These are phyloP conservation scores for Sporisorium iseilematis-ciliati DNA, from an alignment of 1,284 basidiomycete species.

Conservation along the genomic window DNA sequence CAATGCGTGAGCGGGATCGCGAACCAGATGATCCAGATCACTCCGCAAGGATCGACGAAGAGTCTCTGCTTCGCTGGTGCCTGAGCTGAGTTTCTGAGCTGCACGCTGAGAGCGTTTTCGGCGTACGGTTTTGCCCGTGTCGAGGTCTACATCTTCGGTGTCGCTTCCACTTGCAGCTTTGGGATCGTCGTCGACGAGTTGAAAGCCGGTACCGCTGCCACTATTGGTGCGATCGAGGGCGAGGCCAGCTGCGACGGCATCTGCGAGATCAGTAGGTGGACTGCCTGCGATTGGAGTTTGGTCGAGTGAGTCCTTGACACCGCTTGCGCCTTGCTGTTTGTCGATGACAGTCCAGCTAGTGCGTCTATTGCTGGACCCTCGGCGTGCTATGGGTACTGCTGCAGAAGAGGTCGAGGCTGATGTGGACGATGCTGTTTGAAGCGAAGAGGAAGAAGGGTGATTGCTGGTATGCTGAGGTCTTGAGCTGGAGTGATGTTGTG, in stretches of 20 bases:
- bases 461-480: conserved; percentile 15
- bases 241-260: conserved; percentile 30
- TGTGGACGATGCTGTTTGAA: conserved; percentile 3
- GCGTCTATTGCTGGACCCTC: conserved; percentile 13
- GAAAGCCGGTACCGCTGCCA: conserved; percentile 29
- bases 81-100: conserved; percentile 31
- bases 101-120: conserved; percentile 17
- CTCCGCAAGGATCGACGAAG: conserved; percentile 31
- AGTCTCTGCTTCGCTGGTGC: conserved; percentile 35
- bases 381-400: conserved; percentile 8
- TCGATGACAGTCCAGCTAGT: conserved; percentile 59
- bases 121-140: conserved; percentile 39
- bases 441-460: conserved; percentile 24
- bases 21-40: conserved; percentile 37
- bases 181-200: conserved; percentile 38
- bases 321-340: conserved; percentile 12
- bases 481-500: conserved; percentile 10
- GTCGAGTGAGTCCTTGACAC: conserved; percentile 21
- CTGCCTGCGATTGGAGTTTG: conserved; percentile 50
- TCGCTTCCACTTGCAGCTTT: conserved; percentile 30
- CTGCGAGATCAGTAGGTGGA: conserved; percentile 45
- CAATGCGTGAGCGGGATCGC: conserved; percentile 47
- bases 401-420: conserved; percentile 8
- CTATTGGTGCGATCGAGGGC: conserved; percentile 18
- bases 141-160: conserved; percentile 38